Percentiles rank a stretch among this genome's conserved stretches.
Conservation (phyloP, 2,329 filamentous ascomycete species). For the Colletotrichum sp. region DNA sequence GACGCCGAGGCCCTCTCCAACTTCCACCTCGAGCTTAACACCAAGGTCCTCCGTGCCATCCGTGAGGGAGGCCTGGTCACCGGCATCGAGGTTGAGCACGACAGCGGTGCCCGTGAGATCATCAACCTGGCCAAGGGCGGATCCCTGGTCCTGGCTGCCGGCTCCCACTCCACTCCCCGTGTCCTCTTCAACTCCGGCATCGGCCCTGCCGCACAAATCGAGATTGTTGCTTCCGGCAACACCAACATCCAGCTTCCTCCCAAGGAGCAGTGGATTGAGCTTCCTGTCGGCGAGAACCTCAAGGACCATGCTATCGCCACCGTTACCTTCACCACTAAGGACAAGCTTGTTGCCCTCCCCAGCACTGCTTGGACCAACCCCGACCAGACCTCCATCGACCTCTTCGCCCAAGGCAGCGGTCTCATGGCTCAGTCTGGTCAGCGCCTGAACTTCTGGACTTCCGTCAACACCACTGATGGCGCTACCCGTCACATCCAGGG, state of each 20-base stretch:
- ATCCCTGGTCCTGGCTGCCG: constrained; percentile 40
- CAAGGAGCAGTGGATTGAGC: constrained; percentile 28
- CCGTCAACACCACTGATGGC: constrained; percentile 45
- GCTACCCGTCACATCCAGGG: constrained; percentile 45
- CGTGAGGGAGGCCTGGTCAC: constrained; percentile 35
- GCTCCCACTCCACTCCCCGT: constrained; percentile 60
- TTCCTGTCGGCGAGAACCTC: constrained; percentile 48
- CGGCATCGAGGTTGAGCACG: constrained; percentile 31
- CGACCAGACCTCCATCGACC: constrained; percentile 30
- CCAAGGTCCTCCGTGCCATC: constrained; percentile 24
- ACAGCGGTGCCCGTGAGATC: constrained; percentile 6
- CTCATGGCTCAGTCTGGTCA: constrained; percentile 50
- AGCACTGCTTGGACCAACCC: constrained; percentile 31
- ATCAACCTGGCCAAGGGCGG: constrained; percentile 21
- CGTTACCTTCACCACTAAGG: constrained; percentile 32
- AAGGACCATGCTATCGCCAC: constrained; percentile 37
- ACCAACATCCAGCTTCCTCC: constrained; percentile 23
- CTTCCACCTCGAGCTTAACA: constrained; percentile 30
- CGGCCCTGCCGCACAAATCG: constrained; percentile 53
- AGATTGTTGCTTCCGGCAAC: constrained; percentile 51
- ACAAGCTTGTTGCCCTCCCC: constrained; percentile 16
- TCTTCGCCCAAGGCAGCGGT: constrained; percentile 40
- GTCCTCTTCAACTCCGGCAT: constrained; percentile 64
- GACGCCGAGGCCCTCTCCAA: constrained; percentile 41
- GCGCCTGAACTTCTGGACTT: constrained; percentile 53